Conservation (phyloP, 768 basidiomycete species). For the Podaxis sp. region DNA sequence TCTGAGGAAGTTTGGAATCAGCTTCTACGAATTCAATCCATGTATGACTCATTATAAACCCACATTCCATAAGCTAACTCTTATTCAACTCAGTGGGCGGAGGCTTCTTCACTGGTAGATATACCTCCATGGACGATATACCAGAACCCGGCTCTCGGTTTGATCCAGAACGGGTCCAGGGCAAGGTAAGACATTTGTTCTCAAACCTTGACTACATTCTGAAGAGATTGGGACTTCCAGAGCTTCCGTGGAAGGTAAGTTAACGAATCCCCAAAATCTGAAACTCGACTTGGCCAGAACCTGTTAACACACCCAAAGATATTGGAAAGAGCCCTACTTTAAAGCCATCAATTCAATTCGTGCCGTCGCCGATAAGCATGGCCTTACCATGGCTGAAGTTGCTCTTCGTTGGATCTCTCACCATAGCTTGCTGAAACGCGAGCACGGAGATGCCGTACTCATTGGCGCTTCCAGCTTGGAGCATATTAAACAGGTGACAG, state of each 20-base stretch:
- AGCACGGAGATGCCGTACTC: constrained; percentile 49
- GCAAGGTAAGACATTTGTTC: constrained; percentile 32
- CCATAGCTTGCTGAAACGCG: constrained; percentile 47
- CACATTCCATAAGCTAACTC: neutral
- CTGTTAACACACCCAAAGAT: constrained; percentile 27
- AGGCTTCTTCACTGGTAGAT: constrained; percentile 57
- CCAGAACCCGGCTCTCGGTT: constrained; percentile 59
- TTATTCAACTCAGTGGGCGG: constrained; percentile 44
- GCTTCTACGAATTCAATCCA: constrained; percentile 57
- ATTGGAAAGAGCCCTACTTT: constrained; percentile 57
- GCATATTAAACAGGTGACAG: constrained; percentile 50
- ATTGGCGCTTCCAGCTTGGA: constrained; percentile 61
- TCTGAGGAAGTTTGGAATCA: constrained; percentile 54
- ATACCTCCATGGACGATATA: constrained; percentile 35
- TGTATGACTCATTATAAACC: constrained; percentile 27
- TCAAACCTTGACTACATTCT: neutral
- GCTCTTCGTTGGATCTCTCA: constrained; percentile 62
- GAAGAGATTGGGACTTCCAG: constrained; percentile 12
- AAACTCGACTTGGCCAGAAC: neutral
- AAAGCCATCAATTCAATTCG: constrained; percentile 43
- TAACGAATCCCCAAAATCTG: constrained; percentile 17
- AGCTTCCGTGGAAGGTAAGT: constrained; percentile 38
- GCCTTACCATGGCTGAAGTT: constrained; percentile 49
- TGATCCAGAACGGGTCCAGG: constrained; percentile 43
- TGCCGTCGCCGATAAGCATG: constrained; percentile 42